Evolutionary conservation across 1,284 basidiomycete genomes (phyloP).

Genomic region (Ganoderma leucocontextum): DNA sequence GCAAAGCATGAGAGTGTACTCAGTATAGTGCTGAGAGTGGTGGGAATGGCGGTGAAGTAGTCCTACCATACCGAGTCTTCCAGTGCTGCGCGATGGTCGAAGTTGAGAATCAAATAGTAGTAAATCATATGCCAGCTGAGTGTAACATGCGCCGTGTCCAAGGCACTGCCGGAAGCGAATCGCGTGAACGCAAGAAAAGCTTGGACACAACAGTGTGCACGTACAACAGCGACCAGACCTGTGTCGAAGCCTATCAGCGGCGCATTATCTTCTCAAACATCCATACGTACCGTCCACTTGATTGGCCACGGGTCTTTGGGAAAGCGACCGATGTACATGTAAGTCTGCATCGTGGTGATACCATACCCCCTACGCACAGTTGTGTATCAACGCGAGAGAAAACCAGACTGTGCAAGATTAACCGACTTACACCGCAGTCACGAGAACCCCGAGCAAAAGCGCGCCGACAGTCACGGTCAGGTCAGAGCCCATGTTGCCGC

Average conservation of each 20-base stretch:
- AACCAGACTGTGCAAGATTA: not conserved
- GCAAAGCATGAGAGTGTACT: not conserved
- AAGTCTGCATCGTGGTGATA: constrained; percentile 30
- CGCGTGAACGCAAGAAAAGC: not conserved
- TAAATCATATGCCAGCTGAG: constrained; percentile 31
- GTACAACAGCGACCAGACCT: constrained; percentile 27
- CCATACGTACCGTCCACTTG: constrained; percentile 20
- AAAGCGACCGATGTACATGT: constrained; percentile 26
- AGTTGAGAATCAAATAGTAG: constrained; percentile 32
- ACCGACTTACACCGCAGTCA: constrained; percentile 26
- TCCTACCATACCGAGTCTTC: constrained; percentile 21
- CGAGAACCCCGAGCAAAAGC: constrained; percentile 25
- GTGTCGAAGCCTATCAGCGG: not conserved
- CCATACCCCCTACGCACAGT: constrained; percentile 22
- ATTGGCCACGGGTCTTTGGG: constrained; percentile 25
- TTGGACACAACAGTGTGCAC: not conserved
- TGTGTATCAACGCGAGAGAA: not conserved
- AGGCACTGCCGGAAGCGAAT: not conserved
- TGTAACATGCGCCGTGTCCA: constrained; percentile 26
- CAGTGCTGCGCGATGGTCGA: constrained; percentile 21
- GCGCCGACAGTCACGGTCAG: constrained; percentile 25
- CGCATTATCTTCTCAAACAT: not conserved
- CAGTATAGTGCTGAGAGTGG: not conserved
- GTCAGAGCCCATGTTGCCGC: constrained; percentile 1
- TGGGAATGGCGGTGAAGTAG: not conserved